phyloP scores from a whole-genome alignment of 2,329 filamentous ascomycete genomes.

The Metarhizium humberi region DNA sequence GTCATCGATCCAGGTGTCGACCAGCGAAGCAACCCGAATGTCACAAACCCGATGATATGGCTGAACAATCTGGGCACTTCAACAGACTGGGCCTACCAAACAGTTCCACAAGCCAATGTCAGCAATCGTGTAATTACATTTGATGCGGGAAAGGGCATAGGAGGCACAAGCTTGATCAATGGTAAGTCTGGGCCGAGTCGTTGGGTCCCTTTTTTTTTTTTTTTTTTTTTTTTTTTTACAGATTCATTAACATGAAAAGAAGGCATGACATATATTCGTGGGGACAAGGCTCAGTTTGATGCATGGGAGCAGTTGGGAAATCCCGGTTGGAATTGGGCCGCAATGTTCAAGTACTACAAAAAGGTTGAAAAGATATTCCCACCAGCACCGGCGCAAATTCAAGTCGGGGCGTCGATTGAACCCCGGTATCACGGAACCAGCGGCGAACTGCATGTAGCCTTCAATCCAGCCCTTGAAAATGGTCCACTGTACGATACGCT shows the following conservation, averaged over 20 bases:
- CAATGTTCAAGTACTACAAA: slow-evolving; percentile 36
- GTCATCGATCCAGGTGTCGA: slow-evolving; percentile 29
- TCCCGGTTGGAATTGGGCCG: slow-evolving; percentile 34
- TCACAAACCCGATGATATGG: slow-evolving; percentile 20
- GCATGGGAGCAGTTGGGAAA: slow-evolving; percentile 35
- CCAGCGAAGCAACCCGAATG: slow-evolving; percentile 22
- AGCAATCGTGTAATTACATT: slow-evolving; percentile 22
- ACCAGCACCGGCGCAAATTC: slow-evolving; percentile 23
- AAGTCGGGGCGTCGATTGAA: slow-evolving; percentile 25
- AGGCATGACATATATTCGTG: slow-evolving; percentile 38
- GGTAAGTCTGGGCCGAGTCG: slow-evolving; percentile 14
- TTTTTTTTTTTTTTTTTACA: too few species aligned
- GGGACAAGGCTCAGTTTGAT: slow-evolving; percentile 30
- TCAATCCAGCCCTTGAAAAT: slow-evolving; percentile 23
- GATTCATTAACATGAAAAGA: slow-evolving; percentile 3
- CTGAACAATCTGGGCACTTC: slow-evolving; percentile 15
- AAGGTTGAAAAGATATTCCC: slow-evolving; percentile 28
- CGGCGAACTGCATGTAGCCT: slow-evolving; percentile 28
- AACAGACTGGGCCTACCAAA: slow-evolving; percentile 26
- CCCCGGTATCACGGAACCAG: slow-evolving; percentile 22
- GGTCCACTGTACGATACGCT: slow-evolving; percentile 19
- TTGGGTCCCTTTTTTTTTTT: background rate
- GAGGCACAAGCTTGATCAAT: slow-evolving; percentile 31
- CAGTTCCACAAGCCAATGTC: slow-evolving; percentile 19
- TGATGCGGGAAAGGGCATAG: slow-evolving; percentile 27